phyloP scores from a whole-genome alignment of 148 eudicot species.

The Camellia japonica region DNA sequence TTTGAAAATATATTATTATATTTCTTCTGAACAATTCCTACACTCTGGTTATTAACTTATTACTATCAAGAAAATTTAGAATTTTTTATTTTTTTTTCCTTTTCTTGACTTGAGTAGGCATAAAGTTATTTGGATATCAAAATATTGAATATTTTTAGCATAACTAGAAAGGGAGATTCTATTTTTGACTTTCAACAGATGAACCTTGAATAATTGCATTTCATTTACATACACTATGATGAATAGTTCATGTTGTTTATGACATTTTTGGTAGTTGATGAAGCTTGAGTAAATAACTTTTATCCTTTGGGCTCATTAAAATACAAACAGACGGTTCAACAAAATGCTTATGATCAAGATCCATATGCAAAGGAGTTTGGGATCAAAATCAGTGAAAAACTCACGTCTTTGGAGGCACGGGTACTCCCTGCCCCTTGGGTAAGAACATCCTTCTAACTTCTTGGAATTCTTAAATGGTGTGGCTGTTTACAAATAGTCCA shows the following conservation, averaged over 20 bases:
- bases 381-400: constrained; percentile 54
- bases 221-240: neutral
- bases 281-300: neutral
- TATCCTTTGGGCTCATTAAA: neutral
- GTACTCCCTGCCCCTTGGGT: constrained; percentile 88
- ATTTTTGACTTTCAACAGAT: neutral
- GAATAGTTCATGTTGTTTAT: neutral
- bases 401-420: constrained; percentile 65
- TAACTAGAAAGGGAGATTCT: neutral
- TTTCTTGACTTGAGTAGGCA: no score
- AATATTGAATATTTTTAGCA: neutral
- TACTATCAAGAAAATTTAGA: neutral
- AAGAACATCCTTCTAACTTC: neutral
- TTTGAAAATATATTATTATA: no score
- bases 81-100: neutral
- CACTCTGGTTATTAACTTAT: no score
- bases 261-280: neutral
- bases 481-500: neutral
- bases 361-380: constrained; percentile 74
- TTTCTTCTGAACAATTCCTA: no score
- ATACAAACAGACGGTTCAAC: constrained; percentile 60
- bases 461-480: neutral
- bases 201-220: neutral
- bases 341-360: constrained; percentile 63
- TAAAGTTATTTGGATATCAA: neutral